Evolutionary conservation across 2,329 filamentous ascomycete genomes (phyloP).

Genomic region (Hirsutella thompsonii): DNA sequence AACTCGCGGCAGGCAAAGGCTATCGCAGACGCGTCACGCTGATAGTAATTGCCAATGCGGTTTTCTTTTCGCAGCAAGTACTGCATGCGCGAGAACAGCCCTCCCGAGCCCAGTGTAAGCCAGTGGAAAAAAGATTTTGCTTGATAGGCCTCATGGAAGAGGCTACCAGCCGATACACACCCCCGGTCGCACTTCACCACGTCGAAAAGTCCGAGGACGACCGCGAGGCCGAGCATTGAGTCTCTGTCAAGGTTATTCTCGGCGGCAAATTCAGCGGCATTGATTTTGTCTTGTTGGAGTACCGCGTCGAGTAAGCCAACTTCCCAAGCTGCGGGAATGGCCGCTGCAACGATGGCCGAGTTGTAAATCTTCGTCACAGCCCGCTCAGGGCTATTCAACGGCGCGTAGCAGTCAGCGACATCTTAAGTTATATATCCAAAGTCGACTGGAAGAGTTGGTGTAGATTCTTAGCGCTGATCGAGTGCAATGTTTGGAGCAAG

Average conservation of each 20-base stretch:
- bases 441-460: too few species aligned
- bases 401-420: too few species aligned
- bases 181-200: not conserved
- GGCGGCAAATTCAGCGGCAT: not conserved
- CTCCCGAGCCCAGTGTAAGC: slow-evolving; percentile 6
- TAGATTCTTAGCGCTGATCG: too few species aligned
- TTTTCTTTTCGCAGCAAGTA: slow-evolving; percentile 5
- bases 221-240: not conserved
- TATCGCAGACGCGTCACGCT: slow-evolving; percentile 6
- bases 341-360: slow-evolving; percentile 4
- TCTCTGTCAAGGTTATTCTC: not conserved
- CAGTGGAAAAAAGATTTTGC: slow-evolving; percentile 5
- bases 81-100: slow-evolving; percentile 5
- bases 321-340: slow-evolving; percentile 5
- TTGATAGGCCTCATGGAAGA: slow-evolving; percentile 3
- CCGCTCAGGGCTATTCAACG: too few species aligned
- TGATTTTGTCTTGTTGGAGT: not conserved
- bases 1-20: slow-evolving; percentile 6
- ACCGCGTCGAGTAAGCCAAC: slow-evolving; percentile 4
- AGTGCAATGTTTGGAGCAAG: too few species aligned
- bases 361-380: slow-evolving; percentile 2
- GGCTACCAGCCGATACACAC: not conserved
- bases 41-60: slow-evolving; percentile 2
- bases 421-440: too few species aligned
- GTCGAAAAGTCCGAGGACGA: not conserved